Percentiles rank a stretch among this genome's conserved stretches.
Conservation (phyloP, 2,329 filamentous ascomycete genomes). For the Monilinia aucupariae region DNA sequence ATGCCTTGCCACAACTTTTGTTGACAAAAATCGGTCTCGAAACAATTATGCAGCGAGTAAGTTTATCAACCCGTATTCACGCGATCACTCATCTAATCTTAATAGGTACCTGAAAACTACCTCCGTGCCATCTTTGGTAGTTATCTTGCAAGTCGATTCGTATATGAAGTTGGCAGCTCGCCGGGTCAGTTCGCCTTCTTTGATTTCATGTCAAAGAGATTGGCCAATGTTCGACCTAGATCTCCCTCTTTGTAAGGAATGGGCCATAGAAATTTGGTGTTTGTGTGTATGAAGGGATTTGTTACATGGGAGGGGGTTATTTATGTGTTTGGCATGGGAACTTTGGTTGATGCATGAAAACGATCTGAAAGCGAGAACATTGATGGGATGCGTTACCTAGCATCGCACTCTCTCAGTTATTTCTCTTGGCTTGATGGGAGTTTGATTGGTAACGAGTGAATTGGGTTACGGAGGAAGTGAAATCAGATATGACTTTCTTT, state of each 20-base stretch:
- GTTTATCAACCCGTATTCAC: constrained; percentile 29
- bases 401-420: not conserved
- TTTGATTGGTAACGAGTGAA: not conserved
- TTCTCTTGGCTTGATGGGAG: not conserved
- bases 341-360: not conserved
- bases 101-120: constrained; percentile 78
- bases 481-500: not conserved
- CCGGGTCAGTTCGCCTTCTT: constrained; percentile 98
- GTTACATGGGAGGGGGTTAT: not conserved
- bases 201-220: constrained; percentile 54
- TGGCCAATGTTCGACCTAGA: constrained; percentile 14
- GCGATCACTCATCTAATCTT: not conserved
- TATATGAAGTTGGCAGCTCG: constrained; percentile 89
- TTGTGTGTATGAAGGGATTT: not conserved
- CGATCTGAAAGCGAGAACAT: not conserved
- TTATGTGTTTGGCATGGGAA: not conserved
- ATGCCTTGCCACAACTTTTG: constrained; percentile 80
- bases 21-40: constrained; percentile 87
- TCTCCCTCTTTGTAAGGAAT: constrained; percentile 3
- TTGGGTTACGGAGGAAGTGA: not conserved
- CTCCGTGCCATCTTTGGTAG: constrained; percentile 93
- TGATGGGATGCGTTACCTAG: not conserved
- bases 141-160: constrained; percentile 89
- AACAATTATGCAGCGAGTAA: constrained; percentile 72
- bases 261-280: not conserved